Percentiles rank a stretch among this genome's conserved stretches.
Conservation (phyloP, 768 basidiomycete genomes). For the Amanita muscaria region DNA sequence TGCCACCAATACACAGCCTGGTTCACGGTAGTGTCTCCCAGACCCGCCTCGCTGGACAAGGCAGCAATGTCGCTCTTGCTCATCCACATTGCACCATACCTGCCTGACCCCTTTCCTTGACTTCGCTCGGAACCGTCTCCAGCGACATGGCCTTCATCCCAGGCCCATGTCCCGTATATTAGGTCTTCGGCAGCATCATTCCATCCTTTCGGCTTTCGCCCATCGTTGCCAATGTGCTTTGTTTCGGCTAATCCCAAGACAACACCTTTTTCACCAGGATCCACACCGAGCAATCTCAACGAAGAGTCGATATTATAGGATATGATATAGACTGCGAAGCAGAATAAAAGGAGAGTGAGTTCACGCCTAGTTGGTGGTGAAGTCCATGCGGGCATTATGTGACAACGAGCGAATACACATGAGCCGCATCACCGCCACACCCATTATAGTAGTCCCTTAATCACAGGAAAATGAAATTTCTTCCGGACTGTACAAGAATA, state of each 20-base stretch:
- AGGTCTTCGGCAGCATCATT: conserved; percentile 48
- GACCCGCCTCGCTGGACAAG: conserved; percentile 16
- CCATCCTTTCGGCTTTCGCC: conserved; percentile 41
- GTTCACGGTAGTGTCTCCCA: conserved; percentile 34
- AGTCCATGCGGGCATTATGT: conserved; percentile 52
- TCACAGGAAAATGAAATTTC: neutral
- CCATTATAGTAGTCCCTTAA: too few relatives aligned
- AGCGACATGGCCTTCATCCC: conserved; percentile 53
- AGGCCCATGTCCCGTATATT: conserved; percentile 65
- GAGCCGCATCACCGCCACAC: too few relatives aligned
- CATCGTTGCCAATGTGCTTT: conserved; percentile 33
- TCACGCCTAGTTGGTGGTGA: conserved; percentile 69
- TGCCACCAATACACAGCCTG: conserved; percentile 52
- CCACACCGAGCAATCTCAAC: conserved; percentile 41
- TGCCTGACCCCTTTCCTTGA: conserved; percentile 31
- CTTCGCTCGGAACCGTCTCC: conserved; percentile 43
- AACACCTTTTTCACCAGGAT: conserved; percentile 28
- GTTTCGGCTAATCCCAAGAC: conserved; percentile 33
- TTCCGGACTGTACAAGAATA: neutral
- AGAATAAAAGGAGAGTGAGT: conserved; percentile 56
- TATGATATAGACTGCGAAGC: conserved; percentile 55
- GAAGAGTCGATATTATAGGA: conserved; percentile 69
- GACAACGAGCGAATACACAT: too few relatives aligned
- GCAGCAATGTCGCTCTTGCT: conserved; percentile 23
- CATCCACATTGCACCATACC: conserved; percentile 37